Evolutionary conservation across 2,329 filamentous ascomycete genomes (phyloP), one percentile per base, ranked within the genome.

Genomic region (Rugonectria rugulosa): DNA sequence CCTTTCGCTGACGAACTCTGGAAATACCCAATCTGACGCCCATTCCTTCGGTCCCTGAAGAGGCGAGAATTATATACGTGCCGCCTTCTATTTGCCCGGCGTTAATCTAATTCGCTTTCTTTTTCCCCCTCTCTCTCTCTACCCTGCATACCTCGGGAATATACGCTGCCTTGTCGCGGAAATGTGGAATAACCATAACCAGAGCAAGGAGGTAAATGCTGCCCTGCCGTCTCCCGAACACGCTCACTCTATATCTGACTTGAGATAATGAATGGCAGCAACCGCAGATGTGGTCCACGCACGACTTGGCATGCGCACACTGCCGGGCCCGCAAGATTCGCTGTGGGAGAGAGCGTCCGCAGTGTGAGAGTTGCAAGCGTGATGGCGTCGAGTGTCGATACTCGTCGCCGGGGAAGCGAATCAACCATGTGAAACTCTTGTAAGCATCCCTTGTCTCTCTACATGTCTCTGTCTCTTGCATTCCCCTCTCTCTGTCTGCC

Each of bases 311-410:
- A 45, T 68, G 66, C 50, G 66, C 66, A 9, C 66, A 68, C 46
- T 68, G 66, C 19, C 64, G 66, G 38, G 59, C 66, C 29, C 57
- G 66, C 21, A 68, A 68, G 53, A 68, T 68, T 17, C 60, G 66
- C 21, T 68, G 66, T 26, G 66, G 66, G 5, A 59, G 66, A 34
- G 66, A 68, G 34, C 64, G 66, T 11, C 66, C 66, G 17, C 66
- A 68, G 15, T 68, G 66, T 43, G 66, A 68, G 56, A 68, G 66
- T 34, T 68, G 66, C 45, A 67, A 68, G 45, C 55, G 66, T 55
- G 66, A 68, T 31, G 66, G 66, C 24, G 66, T 67, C n/a, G 66
- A 68, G 8, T 68, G 66, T 45, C 57, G 66, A 51, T 68, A 68
- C 53, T 68, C 66, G 23, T 68, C 66, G 5, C 66, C 66, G 6